Conservation (phyloP, 345 rosid genomes). For the Isatis tinctoria region DNA sequence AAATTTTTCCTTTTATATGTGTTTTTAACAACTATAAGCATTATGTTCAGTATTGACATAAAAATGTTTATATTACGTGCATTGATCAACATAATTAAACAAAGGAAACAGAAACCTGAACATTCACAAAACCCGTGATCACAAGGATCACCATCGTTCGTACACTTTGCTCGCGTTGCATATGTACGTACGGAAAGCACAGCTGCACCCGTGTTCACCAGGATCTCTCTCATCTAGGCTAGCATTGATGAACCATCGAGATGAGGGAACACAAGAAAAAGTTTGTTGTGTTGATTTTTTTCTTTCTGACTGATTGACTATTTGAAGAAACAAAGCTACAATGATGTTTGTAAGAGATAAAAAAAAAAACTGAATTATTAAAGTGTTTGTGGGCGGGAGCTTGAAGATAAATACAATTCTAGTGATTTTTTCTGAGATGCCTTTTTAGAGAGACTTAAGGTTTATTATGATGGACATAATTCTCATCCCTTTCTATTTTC, state of each 20-base stretch:
- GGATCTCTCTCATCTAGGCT: neutral
- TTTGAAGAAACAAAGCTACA: neutral
- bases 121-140: neutral
- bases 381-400: neutral
- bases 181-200: constrained; percentile 4
- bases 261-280: neutral
- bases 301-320: neutral
- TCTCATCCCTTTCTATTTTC: no score
- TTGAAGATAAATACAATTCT: neutral
- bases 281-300: neutral
- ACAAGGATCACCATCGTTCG: neutral
- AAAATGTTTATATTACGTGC: neutral
- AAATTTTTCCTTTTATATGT: no score
- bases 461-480: no score
- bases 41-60: neutral
- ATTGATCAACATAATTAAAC: neutral
- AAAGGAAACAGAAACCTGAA: neutral
- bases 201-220: neutral
- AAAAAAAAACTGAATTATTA: neutral
- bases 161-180: neutral
- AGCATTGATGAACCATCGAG: neutral
- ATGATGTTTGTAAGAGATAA: neutral
- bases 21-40: no score
- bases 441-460: neutral
- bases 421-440: neutral